Evolutionary conservation across 305 asterid species (phyloP).

Genomic region (Fraxinus angustifolia): DNA sequence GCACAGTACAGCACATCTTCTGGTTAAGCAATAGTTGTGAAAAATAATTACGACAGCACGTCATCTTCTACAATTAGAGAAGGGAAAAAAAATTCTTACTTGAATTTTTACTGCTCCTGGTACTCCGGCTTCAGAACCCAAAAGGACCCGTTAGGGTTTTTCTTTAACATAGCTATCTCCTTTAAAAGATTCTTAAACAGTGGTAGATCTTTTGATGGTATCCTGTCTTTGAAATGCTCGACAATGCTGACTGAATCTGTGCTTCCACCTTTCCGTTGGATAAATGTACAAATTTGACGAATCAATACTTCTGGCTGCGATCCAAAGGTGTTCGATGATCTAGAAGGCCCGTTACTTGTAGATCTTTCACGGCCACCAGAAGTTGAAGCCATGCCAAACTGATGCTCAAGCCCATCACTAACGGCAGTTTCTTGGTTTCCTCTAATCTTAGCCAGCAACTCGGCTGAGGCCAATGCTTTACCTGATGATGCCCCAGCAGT

Average conservation of each 20-base stretch:
- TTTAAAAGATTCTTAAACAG: slow-evolving; percentile 80
- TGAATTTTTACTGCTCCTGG: slow-evolving; percentile 36
- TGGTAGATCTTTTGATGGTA: slow-evolving; percentile 80
- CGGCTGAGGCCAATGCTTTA: slow-evolving; percentile 80
- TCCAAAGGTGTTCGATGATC: slow-evolving; percentile 30
- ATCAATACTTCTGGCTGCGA: slow-evolving; percentile 80
- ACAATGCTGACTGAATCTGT: slow-evolving; percentile 69
- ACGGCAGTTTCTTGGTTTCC: slow-evolving; percentile 64
- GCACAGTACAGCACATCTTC: not conserved
- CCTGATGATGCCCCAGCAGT: slow-evolving; percentile 83
- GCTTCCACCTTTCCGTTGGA: slow-evolving; percentile 74
- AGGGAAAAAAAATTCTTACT: not conserved
- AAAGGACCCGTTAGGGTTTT: slow-evolving; percentile 50
- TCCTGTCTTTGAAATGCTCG: slow-evolving; percentile 64
- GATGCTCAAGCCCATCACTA: slow-evolving; percentile 72
- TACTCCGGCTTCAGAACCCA: slow-evolving; percentile 85
- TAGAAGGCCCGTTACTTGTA: slow-evolving; percentile 31
- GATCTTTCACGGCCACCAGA: slow-evolving; percentile 38
- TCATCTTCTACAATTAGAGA: not conserved
- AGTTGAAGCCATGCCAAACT: slow-evolving; percentile 43
- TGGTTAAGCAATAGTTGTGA: not conserved
- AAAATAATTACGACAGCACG: not conserved
- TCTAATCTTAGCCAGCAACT: slow-evolving; percentile 63
- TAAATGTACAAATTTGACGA: slow-evolving; percentile 83
- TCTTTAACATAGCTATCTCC: slow-evolving; percentile 84